A percentile compares a stretch with the other conserved stretches of the same genome.
Conservation (phyloP, 495 filamentous ascomycete genomes). For the Tuber umbilicatum region DNA sequence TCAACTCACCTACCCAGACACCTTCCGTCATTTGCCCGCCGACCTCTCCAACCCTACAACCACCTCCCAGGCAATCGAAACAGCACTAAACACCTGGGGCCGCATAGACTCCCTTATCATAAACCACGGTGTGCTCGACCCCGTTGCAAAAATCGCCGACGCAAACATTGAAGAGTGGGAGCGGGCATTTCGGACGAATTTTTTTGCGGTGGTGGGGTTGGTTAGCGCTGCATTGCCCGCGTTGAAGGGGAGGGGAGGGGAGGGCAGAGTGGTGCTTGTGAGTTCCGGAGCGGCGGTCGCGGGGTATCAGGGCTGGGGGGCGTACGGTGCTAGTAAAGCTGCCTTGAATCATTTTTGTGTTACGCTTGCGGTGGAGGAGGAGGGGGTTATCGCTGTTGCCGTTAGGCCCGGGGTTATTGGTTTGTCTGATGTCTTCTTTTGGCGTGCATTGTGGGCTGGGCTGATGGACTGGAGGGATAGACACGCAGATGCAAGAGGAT, state of each 20-base stretch:
- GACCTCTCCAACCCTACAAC: slow-evolving; percentile 65
- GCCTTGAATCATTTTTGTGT: slow-evolving; percentile 74
- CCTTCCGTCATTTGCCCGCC: slow-evolving; percentile 65
- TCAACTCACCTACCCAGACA: slow-evolving; percentile 56
- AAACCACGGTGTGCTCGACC: slow-evolving; percentile 77
- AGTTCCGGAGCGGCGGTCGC: slow-evolving; percentile 66
- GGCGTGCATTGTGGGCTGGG: neutral
- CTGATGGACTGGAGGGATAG: slow-evolving; percentile 46
- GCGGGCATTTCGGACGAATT: slow-evolving; percentile 69
- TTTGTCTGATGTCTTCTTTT: slow-evolving; percentile 4
- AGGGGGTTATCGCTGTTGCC: slow-evolving; percentile 55
- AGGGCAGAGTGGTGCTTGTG: slow-evolving; percentile 65
- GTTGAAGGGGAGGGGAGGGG: slow-evolving; percentile 61
- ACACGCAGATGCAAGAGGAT: slow-evolving; percentile 88
- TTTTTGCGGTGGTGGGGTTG: slow-evolving; percentile 71
- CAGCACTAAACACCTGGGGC: slow-evolving; percentile 60
- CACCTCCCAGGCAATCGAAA: slow-evolving; percentile 55
- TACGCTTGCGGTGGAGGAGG: slow-evolving; percentile 72
- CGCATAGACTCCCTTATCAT: slow-evolving; percentile 73
- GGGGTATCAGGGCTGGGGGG: slow-evolving; percentile 67
- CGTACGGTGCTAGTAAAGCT: slow-evolving; percentile 81
- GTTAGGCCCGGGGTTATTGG: slow-evolving; percentile 67
- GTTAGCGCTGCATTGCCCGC: slow-evolving; percentile 56
- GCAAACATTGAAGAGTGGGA: slow-evolving; percentile 60
- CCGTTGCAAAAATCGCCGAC: slow-evolving; percentile 67